A percentile compares a stretch with the other conserved stretches of the same genome.
These are phyloP conservation scores for Puccinia sorghi DNA, from an alignment of 1,284 basidiomycete genomes.

Conservation along the genomic window DNA sequence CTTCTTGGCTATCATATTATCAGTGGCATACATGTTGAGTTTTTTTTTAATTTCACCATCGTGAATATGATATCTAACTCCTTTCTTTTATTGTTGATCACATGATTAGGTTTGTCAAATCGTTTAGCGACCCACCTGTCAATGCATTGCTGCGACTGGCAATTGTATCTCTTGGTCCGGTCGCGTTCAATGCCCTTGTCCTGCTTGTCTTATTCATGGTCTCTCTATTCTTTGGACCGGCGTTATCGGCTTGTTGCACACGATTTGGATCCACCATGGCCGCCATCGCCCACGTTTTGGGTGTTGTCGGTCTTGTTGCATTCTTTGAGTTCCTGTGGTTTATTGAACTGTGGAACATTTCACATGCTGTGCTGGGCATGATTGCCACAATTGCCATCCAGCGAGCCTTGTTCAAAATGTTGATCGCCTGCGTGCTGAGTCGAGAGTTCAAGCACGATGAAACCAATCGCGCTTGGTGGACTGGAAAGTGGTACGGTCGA, in stretches of 20 bases:
- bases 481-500: slow-evolving; percentile 90
- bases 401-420: slow-evolving; percentile 82
- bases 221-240: slow-evolving; percentile 61
- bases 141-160: slow-evolving; percentile 87
- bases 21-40: slow-evolving; percentile 78
- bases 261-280: slow-evolving; percentile 88
- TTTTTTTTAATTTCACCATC: slow-evolving; percentile 53
- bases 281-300: slow-evolving; percentile 76
- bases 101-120: slow-evolving; percentile 52
- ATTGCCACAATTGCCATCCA: slow-evolving; percentile 84
- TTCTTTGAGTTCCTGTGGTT: slow-evolving; percentile 98
- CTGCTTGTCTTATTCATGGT: slow-evolving; percentile 82
- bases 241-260: slow-evolving; percentile 64
- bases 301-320: slow-evolving; percentile 77
- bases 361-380: slow-evolving; percentile 79
- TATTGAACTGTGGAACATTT: slow-evolving; percentile 86
- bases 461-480: slow-evolving; percentile 97
- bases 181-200: slow-evolving; percentile 91
- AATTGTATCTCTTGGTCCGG: slow-evolving; percentile 87
- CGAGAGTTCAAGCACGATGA: slow-evolving; percentile 97
- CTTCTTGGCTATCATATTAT: slow-evolving; percentile 77
- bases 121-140: slow-evolving; percentile 61
- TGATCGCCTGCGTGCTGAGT: slow-evolving; percentile 86
- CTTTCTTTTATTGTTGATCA: background rate
- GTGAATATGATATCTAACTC: background rate